phyloP scores from a whole-genome alignment of 139 green algal species.

The Limnomonas spitsbergensis region DNA sequence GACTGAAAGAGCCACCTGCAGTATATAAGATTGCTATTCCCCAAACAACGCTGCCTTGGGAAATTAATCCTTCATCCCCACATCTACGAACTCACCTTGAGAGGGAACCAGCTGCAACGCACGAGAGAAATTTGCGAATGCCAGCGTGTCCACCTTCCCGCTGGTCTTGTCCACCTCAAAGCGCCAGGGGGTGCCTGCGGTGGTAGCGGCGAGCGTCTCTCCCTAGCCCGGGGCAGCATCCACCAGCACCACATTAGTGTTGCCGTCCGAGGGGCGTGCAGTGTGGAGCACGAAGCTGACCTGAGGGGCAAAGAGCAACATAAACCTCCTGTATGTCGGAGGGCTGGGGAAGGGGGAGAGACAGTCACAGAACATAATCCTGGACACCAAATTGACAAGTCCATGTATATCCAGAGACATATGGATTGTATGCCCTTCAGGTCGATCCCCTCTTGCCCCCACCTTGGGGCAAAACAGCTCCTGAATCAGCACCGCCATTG shows the following conservation, averaged over 20 bases:
- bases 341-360: no score
- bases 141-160: constrained; percentile 51
- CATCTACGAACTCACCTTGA: background rate
- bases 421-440: no score
- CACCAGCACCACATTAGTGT: constrained; percentile 56
- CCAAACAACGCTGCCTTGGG: no score
- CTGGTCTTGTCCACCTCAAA: constrained; percentile 69
- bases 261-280: constrained; percentile 56
- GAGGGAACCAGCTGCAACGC: constrained; percentile 50
- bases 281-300: constrained; percentile 89
- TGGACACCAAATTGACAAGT: no score
- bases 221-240: constrained; percentile 66
- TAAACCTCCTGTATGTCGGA: no score
- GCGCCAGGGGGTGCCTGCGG: constrained; percentile 84
- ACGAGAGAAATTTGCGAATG: constrained; percentile 92
- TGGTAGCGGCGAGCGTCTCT: constrained; percentile 89
- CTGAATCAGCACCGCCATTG: constrained; percentile 82
- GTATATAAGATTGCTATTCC: no score
- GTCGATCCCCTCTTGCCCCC: no score
- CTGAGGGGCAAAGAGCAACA: no score
- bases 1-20: background rate
- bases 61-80: background rate
- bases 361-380: no score
- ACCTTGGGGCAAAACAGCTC: constrained; percentile 12
- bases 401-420: no score